Percentiles rank a stretch among this genome's conserved stretches.
Conservation (phyloP, 352 stramenopile genomes). For the Peronosclerospora sorghi region DNA sequence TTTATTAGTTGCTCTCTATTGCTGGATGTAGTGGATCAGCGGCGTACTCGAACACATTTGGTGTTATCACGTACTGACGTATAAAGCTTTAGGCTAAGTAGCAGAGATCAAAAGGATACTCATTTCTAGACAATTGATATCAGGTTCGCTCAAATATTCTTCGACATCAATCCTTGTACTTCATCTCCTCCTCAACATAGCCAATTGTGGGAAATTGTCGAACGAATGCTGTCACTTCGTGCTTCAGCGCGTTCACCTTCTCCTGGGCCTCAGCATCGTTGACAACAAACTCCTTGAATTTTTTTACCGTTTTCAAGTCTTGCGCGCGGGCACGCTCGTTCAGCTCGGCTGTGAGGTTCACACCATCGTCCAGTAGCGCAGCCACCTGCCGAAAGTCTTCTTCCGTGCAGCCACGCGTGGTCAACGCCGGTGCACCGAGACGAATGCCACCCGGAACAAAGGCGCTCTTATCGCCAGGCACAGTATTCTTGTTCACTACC, state of each 20-base stretch:
- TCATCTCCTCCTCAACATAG: conserved; percentile 90
- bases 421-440: conserved; percentile 93
- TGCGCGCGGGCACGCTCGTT: conserved; percentile 84
- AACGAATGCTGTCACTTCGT: conserved; percentile 89
- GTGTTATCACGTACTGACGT: no score
- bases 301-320: conserved; percentile 93
- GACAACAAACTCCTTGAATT: conserved; percentile 75
- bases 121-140: no score
- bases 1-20: no score
- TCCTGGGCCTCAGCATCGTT: conserved; percentile 30
- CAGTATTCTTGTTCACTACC: conserved; percentile 98
- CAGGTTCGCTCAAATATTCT: no score
- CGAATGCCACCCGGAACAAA: conserved; percentile 95
- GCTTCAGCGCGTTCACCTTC: conserved; percentile 73
- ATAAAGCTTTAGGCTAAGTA: no score
- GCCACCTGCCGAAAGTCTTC: conserved; percentile 93
- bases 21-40: no score
- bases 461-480: conserved; percentile 95
- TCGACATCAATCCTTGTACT: conserved; percentile 75
- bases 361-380: conserved; percentile 92
- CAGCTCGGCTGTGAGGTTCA: conserved; percentile 88
- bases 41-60: no score
- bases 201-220: conserved; percentile 93
- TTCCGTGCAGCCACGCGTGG: conserved; percentile 91
- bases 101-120: no score